Base-by-base conservation (phyloP, 2,329 filamentous ascomycete genomes). In the Aspergillus persii region DNA sequence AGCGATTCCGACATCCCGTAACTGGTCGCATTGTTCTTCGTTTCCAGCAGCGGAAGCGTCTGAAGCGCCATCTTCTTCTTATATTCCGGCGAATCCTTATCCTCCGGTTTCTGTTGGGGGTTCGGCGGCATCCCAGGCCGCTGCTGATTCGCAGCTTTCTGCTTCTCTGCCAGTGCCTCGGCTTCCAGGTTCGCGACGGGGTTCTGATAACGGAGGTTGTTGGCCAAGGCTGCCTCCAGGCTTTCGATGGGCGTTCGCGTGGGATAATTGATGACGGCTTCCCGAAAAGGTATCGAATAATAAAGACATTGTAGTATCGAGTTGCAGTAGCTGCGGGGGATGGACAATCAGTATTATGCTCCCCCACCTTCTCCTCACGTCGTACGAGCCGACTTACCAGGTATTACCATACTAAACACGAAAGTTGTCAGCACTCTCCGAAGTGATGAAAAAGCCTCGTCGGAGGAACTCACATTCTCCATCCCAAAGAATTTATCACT, bases 401-500 rank as follows among this genome's bases (percentile, higher is more conserved):
- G 94, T 98, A 74, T 96, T 98, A 73, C 94, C 94, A 80, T 96
- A 97, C 92, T 97, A 76, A 52, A 50, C 56, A 44, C 54, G 60
- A 46, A 36, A 36, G n/a, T 53, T 18, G 62, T 72, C 59, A 69
- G 70, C 60, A 15, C 26, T 46, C 49, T 12, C 12, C 12, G 15
- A 41, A 41, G 4, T 41, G 23, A 41, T 49, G 15, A 23, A 23
- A 30, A 33, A 44, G n/a, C 39, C n/a, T 33, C 27, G 18, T 23
- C 18, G 30, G 27, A 33, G 44, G 30, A 57, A 82, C 91, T 79
- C 83, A 98, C 94, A 79, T 99, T 99, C 79, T 99, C 95, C 75
- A 98, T 89, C 15, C 95, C 95, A 79, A 96, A 98, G 80, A 96
- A 99, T 80, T 96, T 96, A 80, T 98, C 95, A 74, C 91, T 96